These are phyloP conservation scores for Penicillium riverlandense DNA, from an alignment of 495 filamentous ascomycete genomes.

Conservation along the genomic window DNA sequence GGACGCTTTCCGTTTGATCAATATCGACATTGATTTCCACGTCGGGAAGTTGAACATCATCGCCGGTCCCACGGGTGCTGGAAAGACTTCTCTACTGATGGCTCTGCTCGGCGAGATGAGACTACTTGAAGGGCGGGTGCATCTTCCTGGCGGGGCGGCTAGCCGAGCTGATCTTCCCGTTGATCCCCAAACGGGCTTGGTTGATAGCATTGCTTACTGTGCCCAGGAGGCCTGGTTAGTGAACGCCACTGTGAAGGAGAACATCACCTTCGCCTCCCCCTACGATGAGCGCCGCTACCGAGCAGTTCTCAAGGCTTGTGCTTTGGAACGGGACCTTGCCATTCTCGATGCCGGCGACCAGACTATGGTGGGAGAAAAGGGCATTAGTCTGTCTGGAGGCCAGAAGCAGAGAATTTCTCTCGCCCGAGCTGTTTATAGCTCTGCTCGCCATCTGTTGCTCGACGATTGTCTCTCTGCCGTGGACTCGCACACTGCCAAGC, in stretches of 20 bases:
- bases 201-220: slow-evolving; percentile 92
- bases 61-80: slow-evolving; percentile 85
- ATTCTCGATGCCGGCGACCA: slow-evolving; percentile 91
- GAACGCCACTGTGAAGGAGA: slow-evolving; percentile 92
- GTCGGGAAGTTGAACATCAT: slow-evolving; percentile 82
- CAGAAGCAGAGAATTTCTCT: slow-evolving; percentile 98
- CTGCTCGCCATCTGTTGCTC: slow-evolving; percentile 79
- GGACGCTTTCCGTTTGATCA: slow-evolving; percentile 72
- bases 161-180: slow-evolving; percentile 76
- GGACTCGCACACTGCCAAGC: slow-evolving; percentile 97
- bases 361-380: slow-evolving; percentile 94
- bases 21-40: slow-evolving; percentile 70
- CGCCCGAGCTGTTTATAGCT: slow-evolving; percentile 88
- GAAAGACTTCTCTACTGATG: slow-evolving; percentile 95
- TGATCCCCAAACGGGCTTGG: slow-evolving; percentile 78
- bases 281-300: slow-evolving; percentile 81
- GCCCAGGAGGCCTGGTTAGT: slow-evolving; percentile 98
- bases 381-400: slow-evolving; percentile 91
- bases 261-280: slow-evolving; percentile 85
- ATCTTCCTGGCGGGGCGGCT: slow-evolving; percentile 66
- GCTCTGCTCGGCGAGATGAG: slow-evolving; percentile 97
- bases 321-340: slow-evolving; percentile 84
- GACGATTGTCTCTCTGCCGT: slow-evolving; percentile 97
- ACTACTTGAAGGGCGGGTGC: slow-evolving; percentile 68
- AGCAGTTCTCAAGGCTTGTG: slow-evolving; percentile 83